phyloP scores from a whole-genome alignment of 2,329 filamentous ascomycete species.

The Pseudocercospora ulei region DNA sequence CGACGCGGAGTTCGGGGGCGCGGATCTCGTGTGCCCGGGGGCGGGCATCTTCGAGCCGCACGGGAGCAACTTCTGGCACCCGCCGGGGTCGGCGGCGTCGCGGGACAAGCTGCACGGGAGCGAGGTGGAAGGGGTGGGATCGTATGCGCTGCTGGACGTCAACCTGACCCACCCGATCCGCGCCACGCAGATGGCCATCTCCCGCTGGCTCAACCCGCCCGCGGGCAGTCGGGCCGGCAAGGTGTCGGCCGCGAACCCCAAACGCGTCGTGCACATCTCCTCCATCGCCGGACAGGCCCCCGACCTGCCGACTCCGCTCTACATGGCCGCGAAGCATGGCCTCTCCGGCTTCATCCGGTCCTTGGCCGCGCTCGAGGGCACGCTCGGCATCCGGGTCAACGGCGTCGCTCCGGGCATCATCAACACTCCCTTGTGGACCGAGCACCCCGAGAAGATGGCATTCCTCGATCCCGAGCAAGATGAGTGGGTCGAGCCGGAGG shows the following conservation, averaged over 20 bases:
- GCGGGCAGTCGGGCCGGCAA: slow-evolving; percentile 26
- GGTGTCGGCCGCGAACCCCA: slow-evolving; percentile 37
- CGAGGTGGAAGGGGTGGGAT: slow-evolving; percentile 26
- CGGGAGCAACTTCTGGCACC: slow-evolving; percentile 44
- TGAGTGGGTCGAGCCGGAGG: slow-evolving; percentile 52
- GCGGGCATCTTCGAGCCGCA: slow-evolving; percentile 44
- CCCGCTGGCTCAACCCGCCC: slow-evolving; percentile 37
- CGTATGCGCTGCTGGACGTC: slow-evolving; percentile 39
- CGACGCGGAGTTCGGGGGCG: slow-evolving; percentile 40
- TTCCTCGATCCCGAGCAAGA: slow-evolving; percentile 44
- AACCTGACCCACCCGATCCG: slow-evolving; percentile 44
- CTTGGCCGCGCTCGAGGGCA: slow-evolving; percentile 43
- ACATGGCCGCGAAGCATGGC: slow-evolving; percentile 41
- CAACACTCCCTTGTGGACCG: slow-evolving; percentile 53
- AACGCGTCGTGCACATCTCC: slow-evolving; percentile 40
- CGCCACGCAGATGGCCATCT: slow-evolving; percentile 42
- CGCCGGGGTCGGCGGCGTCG: slow-evolving; percentile 35
- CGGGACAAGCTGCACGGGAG: slow-evolving; percentile 32
- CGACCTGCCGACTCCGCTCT: slow-evolving; percentile 37
- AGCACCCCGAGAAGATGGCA: slow-evolving; percentile 51
- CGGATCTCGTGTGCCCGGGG: slow-evolving; percentile 44
- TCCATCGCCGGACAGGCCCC: slow-evolving; percentile 40
- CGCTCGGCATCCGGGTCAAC: slow-evolving; percentile 48
- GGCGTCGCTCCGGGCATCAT: slow-evolving; percentile 53
- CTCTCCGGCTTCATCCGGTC: slow-evolving; percentile 44